These are phyloP conservation scores for Candida taoyuanica DNA, from an alignment of 805 yeast genomes.

Conservation along the genomic window DNA sequence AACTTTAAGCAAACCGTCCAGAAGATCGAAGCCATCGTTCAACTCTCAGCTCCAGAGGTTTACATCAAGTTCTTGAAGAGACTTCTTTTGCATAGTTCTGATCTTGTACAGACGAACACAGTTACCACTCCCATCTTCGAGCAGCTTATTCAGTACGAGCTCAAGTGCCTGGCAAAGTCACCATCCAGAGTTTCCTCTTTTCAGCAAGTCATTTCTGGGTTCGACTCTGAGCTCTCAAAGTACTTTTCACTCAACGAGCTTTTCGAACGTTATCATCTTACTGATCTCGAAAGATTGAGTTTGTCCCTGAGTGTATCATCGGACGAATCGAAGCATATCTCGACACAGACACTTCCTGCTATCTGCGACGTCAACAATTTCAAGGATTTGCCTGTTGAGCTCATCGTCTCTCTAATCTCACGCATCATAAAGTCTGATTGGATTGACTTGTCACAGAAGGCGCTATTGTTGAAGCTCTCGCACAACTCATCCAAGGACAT, in stretches of 20 bases:
- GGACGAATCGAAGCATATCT: constrained; percentile 11
- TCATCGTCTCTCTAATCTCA: no score
- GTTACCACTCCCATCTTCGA: constrained; percentile 16
- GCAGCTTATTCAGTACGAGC: constrained; percentile 24
- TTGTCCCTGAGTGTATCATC: neutral
- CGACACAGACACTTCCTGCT: constrained; percentile 11
- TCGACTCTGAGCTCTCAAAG: constrained; percentile 28
- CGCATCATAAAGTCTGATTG: no score
- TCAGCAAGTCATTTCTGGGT: constrained; percentile 12
- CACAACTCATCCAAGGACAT: constrained; percentile 6
- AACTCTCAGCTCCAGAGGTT: constrained; percentile 30
- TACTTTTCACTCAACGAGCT: constrained; percentile 30
- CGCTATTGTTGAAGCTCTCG: constrained; percentile 3
- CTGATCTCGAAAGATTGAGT: constrained; percentile 20
- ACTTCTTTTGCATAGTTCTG: constrained; percentile 30
- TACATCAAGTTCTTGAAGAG: constrained; percentile 31
- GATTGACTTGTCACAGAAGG: no score
- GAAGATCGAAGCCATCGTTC: constrained; percentile 46
- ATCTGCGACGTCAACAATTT: neutral
- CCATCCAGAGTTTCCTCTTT: constrained; percentile 8
- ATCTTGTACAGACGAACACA: constrained; percentile 20
- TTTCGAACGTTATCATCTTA: constrained; percentile 25
- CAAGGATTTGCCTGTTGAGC: no score
- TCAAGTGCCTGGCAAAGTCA: constrained; percentile 18
- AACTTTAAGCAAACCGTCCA: constrained; percentile 36